Base-by-base conservation (phyloP, 2,329 filamentous ascomycete genomes). In the Fusarium continuum region DNA sequence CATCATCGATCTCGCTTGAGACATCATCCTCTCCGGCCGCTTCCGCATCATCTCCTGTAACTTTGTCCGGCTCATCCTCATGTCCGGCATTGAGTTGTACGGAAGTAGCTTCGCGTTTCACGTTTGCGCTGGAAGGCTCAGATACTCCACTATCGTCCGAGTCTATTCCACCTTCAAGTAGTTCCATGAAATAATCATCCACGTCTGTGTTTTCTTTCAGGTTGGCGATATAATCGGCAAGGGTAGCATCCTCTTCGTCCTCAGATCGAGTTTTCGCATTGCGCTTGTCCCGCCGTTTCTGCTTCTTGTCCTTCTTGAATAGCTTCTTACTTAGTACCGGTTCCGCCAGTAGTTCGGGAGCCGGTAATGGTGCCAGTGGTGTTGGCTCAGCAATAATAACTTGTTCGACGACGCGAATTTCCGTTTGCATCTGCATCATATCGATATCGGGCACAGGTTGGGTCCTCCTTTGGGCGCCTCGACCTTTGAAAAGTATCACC, bases 181-280 rank as follows among this genome's bases (percentile, higher is more conserved):
- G 36, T 36, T 59, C 39, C 17, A 28, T 54, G 11, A 65, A 59
- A 19, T 65, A 65, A 17, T 65, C 62, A n/a, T 92, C 87, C 8
- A 85, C 82, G 67, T 78, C 76, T 22, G 78, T 79, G 41, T 82
- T 80, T 2, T 80, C 80, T 16, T 76, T 76, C 69, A 91, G 81
- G 60, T 92, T 91, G 36, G 85, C 82, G 69, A 92, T 88, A 67
- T 93, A 93, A 69, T 93, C 91, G 2, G 85, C 83, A 66, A 88
- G 76, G 35, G 87, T 79, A 1, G 81, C 83, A 32, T 88, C 85
- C 16, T 88, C 82, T 8, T 83, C 79, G 3, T 65, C 56, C 20
- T 60, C 55, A 8, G 36, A 29, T 40, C 28, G 34, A 3, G 32
- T 25, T 26, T 38, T 51, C 69, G 63, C 28, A 61, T 63, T 65